Conservation (phyloP, 768 basidiomycete species). For the Hemileccinum impolitum region DNA sequence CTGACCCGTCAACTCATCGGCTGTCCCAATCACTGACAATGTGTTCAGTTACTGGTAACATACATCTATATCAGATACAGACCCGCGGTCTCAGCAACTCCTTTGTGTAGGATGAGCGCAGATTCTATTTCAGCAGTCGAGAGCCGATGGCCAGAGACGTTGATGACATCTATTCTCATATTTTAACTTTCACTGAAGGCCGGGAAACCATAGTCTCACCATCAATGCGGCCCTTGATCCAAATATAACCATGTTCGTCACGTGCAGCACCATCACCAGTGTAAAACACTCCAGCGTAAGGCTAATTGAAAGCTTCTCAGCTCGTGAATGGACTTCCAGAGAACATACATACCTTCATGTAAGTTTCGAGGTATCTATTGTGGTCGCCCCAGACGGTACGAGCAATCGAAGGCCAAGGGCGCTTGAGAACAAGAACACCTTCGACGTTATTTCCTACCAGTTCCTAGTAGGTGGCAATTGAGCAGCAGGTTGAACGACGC, state of each 20-base stretch:
- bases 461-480: conserved; percentile 36
- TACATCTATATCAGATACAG: conserved; percentile 8
- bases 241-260: conserved; percentile 95
- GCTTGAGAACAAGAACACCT: conserved; percentile 82
- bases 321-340: conserved; percentile 35
- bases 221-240: conserved; percentile 98
- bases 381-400: conserved; percentile 92
- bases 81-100: conserved; percentile 93
- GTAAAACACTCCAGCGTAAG: conserved; percentile 89
- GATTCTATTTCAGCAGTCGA: conserved; percentile 99
- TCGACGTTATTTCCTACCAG: conserved; percentile 81
- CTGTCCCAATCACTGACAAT: conserved; percentile 65
- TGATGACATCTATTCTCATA: conserved; percentile 75
- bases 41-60: conserved; percentile 5
- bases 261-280: conserved; percentile 97
- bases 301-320: conserved; percentile 37
- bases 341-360: conserved; percentile 49
- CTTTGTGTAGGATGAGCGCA: conserved; percentile 89
- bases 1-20: conserved; percentile 88
- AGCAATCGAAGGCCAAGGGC: conserved; percentile 95
- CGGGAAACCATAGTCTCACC: conserved; percentile 45
- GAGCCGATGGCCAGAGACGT: conserved; percentile 94
- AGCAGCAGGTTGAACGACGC: background rate
- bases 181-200: background rate
- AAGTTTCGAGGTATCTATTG: conserved; percentile 75